These are phyloP conservation scores for Clausena lansium DNA, from an alignment of 345 rosid species.

Conservation along the genomic window DNA sequence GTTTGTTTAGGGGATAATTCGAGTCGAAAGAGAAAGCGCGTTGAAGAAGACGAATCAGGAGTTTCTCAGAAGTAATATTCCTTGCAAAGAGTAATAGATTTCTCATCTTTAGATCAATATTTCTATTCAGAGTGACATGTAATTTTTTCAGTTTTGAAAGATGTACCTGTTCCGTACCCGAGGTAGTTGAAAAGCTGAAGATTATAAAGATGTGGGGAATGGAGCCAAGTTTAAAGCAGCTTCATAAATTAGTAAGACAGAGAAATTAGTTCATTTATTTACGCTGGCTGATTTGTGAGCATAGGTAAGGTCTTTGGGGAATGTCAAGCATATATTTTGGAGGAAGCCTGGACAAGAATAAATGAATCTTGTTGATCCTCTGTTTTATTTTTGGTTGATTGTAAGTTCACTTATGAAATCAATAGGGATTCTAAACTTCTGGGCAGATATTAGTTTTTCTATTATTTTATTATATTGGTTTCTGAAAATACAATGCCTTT, in stretches of 20 bases:
- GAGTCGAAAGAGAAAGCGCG: slow-evolving; percentile 53
- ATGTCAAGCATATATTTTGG: not conserved
- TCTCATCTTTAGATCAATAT: not conserved
- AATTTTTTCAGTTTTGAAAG: not conserved
- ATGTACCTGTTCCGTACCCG: not conserved
- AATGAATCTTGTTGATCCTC: not conserved
- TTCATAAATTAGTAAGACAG: not conserved
- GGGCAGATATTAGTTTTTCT: too few relatives aligned
- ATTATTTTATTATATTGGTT: too few relatives aligned
- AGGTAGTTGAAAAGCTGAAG: not conserved
- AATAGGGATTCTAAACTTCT: not conserved
- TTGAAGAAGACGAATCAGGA: too few relatives aligned
- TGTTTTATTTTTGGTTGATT: not conserved
- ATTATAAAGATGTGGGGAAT: not conserved
- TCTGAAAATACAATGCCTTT: not conserved
- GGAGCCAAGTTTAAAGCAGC: not conserved
- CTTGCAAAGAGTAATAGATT: not conserved
- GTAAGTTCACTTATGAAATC: not conserved
- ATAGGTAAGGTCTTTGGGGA: not conserved
- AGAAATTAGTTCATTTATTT: not conserved
- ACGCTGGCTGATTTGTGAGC: too few relatives aligned
- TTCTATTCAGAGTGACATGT: not conserved
- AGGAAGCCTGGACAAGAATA: not conserved
- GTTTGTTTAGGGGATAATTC: slow-evolving; percentile 20
- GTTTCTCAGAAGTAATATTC: too few relatives aligned